Evolutionary conservation across 352 stramenopile genomes (phyloP).

Genomic region (Phytophthora fragariae): DNA sequence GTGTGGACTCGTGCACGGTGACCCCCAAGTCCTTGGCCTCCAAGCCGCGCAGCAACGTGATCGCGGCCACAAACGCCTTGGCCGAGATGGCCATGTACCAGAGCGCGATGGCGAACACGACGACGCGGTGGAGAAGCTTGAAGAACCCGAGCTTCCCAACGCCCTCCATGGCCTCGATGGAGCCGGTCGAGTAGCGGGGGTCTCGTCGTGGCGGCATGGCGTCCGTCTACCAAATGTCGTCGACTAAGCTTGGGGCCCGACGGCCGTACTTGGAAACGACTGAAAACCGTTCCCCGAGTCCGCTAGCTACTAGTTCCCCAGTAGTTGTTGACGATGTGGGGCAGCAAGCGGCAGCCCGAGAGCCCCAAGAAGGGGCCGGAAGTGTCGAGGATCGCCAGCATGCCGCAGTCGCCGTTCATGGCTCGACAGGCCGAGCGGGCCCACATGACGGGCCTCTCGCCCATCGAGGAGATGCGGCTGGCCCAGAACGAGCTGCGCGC

Average conservation of each 20-base stretch:
- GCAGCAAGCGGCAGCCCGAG: conserved; percentile 16
- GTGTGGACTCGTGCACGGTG: conserved; percentile 14
- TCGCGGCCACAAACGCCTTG: conserved; percentile 16
- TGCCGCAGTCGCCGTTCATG: conserved; percentile 74
- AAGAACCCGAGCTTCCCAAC: conserved; percentile 16
- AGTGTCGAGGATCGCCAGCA: conserved; percentile 23
- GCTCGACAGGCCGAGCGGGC: conserved; percentile 71
- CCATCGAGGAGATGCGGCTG: conserved; percentile 86
- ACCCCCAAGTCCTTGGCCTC: conserved; percentile 29
- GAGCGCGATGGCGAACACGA: conserved; percentile 29
- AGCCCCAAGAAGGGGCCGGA: conserved; percentile 22
- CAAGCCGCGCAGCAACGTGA: conserved; percentile 28
- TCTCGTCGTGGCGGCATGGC: not conserved
- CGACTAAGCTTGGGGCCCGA: not conserved
- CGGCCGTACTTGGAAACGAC: too few relatives aligned
- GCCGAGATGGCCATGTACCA: conserved; percentile 36
- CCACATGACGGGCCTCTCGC: conserved; percentile 78
- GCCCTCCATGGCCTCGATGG: conserved; percentile 11
- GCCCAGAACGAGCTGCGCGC: conserved; percentile 83
- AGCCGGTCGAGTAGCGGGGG: not conserved
- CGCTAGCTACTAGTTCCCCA: not conserved
- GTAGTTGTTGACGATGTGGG: not conserved
- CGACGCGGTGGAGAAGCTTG: conserved; percentile 20
- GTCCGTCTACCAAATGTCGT: not conserved
- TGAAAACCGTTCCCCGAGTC: too few relatives aligned